Evolutionary conservation across 768 basidiomycete genomes (phyloP), one percentile per base, ranked within the genome.

Genomic region (Boletus tomentosulus): DNA sequence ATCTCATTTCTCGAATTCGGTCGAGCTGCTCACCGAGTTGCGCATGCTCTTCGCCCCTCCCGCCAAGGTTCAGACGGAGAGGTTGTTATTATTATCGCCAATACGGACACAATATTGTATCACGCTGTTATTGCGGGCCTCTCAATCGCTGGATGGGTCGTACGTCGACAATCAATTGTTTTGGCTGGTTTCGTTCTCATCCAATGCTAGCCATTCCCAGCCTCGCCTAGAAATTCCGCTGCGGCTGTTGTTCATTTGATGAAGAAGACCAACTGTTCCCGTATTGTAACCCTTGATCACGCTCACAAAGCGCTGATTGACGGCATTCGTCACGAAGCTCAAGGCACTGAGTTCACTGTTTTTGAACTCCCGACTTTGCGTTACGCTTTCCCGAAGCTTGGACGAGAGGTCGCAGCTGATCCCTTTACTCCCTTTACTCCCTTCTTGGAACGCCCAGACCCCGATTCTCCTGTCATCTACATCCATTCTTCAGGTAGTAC

Each of bases 401-500:
- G 70, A 1, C 39, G 45, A 5, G 73, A 74, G 57, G 51, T 46
- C 31, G 25, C 8, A 13, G 38, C 24, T 10, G 58, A 66, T 16
- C 37, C 38, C 0, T 64, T 64, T 13, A 19, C 34, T 8, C 55
- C 53, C 0, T 64, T 62, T 27, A 57, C 59, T 51, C 53, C 6
- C 4, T 0, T 30, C 0, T 16, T 7, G 4, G 30, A 46, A 16
- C 54, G 50, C 8, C 58, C 61, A 12, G 46, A 57, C 11, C 27
- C 55, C 46, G 53, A 61, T 46, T 44, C 42, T 1, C 50, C 58
- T 1, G 19, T 19, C 0, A 46, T 66, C 24, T 66, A 66, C 9
- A 22, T 57, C 10, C 64, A 63, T 7, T 66, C 64, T 1, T 66
- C 57, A 0, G 64, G 78, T 10, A 79, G 76, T 38, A 78, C 79